Evolutionary conservation across 306 rosid genomes (phyloP), one percentile per base, ranked within the genome.

Genomic region (Quercus glauca): DNA sequence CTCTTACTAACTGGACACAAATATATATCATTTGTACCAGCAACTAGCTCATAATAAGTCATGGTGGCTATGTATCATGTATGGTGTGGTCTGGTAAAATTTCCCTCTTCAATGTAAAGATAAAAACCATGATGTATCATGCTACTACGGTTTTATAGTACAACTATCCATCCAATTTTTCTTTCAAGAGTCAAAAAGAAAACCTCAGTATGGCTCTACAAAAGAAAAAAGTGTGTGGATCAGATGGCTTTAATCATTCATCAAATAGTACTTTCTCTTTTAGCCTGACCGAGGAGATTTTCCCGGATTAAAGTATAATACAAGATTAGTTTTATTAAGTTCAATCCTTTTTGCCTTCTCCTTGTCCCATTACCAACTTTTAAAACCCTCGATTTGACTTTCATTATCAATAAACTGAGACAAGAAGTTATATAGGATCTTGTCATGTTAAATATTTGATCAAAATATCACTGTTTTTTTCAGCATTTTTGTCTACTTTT

Each of bases 221-320:
- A 83, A 69, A 58, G 69, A 69, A 69, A 86, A 84, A 80, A 37
- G 80, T 69, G 60, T 71, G 75, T 41, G 79, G 75, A 85, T 81
- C 19, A 51, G 55, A 75, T 71, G 76, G 87, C 90, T 87, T 89
- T 91, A 87, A 91, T 89, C 88, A 89, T 88, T 86, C 85, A 81
- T 82, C 74, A 73, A 83, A 81, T 80, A 77, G 83, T 70, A 75
- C 83, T 79, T 85, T 84, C 71, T 57, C 37, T 53, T 77, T 73
- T 37, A 60, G 72, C 75, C 79, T 82, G 88, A 83, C 86, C 82
- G 31, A 57, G 26, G 56, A 80, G 53, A 77, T 79, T 56, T 69
- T 45, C 73, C 31, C 45, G 72, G 43, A 53, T 10, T 80, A 83
- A 81, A 81, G 82, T 13, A 71, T 31, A 45, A 41, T 41, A 61